These are phyloP conservation scores for Sugiyamaella novakii DNA, from an alignment of 1,139 yeast species.

Conservation along the genomic window DNA sequence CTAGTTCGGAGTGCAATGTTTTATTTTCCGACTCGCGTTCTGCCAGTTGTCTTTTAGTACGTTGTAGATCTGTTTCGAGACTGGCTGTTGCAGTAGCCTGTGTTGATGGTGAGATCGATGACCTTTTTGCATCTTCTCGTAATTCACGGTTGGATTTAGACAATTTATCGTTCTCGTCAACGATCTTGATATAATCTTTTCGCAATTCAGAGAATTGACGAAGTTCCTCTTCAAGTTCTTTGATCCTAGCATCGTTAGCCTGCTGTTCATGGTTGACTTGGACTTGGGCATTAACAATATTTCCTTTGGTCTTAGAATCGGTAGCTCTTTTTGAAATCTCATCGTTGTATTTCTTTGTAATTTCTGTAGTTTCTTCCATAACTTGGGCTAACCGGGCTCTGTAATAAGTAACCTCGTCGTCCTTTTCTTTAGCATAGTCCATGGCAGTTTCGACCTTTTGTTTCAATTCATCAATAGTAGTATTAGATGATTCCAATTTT, in stretches of 20 bases:
- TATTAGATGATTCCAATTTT: background rate
- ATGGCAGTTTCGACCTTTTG: conserved; percentile 26
- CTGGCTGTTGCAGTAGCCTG: background rate
- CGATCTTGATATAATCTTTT: conserved; percentile 11
- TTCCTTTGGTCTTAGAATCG: background rate
- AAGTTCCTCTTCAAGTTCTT: conserved; percentile 1
- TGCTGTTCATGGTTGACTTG: background rate
- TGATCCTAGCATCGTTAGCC: conserved; percentile 9
- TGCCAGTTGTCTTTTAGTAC: background rate
- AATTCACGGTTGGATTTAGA: conserved; percentile 7
- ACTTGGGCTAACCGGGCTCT: conserved; percentile 26
- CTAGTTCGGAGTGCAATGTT: background rate
- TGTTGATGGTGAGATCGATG: background rate
- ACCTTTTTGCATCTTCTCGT: background rate
- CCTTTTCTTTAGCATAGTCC: conserved; percentile 27
- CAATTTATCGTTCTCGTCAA: conserved; percentile 12
- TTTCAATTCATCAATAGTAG: conserved; percentile 20
- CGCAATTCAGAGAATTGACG: conserved; percentile 10
- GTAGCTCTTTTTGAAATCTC: conserved; percentile 13
- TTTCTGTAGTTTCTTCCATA: conserved; percentile 23
- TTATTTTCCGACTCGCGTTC: conserved; percentile 1
- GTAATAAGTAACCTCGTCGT: conserved; percentile 26
- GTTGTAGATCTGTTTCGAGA: conserved; percentile 1
- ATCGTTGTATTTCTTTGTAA: conserved; percentile 21
- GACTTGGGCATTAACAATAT: background rate